Base-by-base conservation (phyloP, 495 filamentous ascomycete genomes). In the Stereocaulon alpinum region DNA sequence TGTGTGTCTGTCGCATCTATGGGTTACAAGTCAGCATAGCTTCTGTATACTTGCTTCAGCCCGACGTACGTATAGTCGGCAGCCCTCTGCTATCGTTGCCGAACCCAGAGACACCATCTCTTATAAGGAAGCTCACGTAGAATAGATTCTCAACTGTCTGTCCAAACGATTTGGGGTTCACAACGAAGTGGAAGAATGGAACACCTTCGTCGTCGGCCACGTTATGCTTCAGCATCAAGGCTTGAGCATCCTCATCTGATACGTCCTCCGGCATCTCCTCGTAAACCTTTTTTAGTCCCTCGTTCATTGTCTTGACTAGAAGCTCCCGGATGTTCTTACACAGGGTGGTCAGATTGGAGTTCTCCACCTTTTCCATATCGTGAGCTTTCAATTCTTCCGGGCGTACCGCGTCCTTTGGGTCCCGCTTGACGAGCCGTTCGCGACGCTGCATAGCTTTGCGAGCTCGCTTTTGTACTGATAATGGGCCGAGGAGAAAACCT, bases 131-230 rank as follows among this genome's bases (percentile, higher is more conserved):
- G 68, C 87, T 92, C 59, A 95, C 78, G 67, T 96, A 96, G 72
- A 99, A 99, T 64, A 99, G 72, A 69, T 99, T 99, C 70, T 99
- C 93, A 4, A 97, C 82, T 2, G 89, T 96, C 72, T 99, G 94
- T 0, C 91, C 90, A 66, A 97, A 99, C 1, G 88, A 94, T 1
- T 71, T 69, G 4, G 93, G 92, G 63, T 99, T 95, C 59, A 96
- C 76, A 37, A 88, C 88, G 63, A 95, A 96, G 43, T 82, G 78
- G 69, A 95, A 85, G 11, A 97, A 73, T 17, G 83, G 80, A 2
- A 95, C 74, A 6, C 85, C 86, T 0, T 83, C 85, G 43, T 82
- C 82, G 10, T 77, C 71, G 3, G 79, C 75, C 17, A 92, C 70
- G 6, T 80, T 72, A 58, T 86, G 65, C 49, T 76, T 70, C 22